Conservation (phyloP, 345 rosid species). For the Nasturtium officinale region DNA sequence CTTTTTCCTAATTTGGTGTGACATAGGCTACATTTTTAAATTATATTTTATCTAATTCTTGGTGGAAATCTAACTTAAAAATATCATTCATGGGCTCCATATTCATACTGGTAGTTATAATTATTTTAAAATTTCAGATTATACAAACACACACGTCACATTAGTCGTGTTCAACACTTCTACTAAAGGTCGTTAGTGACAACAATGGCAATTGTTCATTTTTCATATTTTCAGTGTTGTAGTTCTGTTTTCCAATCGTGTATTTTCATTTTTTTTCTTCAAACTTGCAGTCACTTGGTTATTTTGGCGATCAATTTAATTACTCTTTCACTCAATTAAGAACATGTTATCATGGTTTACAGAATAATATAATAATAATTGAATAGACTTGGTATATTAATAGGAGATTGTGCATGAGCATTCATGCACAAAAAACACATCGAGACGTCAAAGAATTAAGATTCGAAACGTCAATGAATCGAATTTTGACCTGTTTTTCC, state of each 20-base stretch:
- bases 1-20: constrained; percentile 23
- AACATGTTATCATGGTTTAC: too few species aligned
- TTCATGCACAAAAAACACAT: constrained; percentile 21
- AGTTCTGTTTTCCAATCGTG: too few species aligned
- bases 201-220: too few species aligned
- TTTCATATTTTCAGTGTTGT: too few species aligned
- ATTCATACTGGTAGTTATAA: neutral
- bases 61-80: constrained; percentile 18
- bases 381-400: constrained; percentile 29
- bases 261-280: too few species aligned
- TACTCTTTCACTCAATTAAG: too few species aligned
- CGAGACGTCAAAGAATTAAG: constrained; percentile 39
- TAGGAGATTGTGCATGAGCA: constrained; percentile 36
- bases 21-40: neutral
- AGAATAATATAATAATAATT: neutral
- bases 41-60: neutral
- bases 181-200: too few species aligned
- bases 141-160: constrained; percentile 10
- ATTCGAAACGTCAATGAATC: constrained; percentile 38
- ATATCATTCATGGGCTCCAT: constrained; percentile 33
- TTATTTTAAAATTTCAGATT: neutral
- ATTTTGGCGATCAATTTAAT: too few species aligned
- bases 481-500: neutral
- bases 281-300: too few species aligned
- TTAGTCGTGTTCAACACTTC: too few species aligned